Base-by-base conservation (phyloP, 2,329 filamentous ascomycete species). In the Fonsecaea monophora region DNA sequence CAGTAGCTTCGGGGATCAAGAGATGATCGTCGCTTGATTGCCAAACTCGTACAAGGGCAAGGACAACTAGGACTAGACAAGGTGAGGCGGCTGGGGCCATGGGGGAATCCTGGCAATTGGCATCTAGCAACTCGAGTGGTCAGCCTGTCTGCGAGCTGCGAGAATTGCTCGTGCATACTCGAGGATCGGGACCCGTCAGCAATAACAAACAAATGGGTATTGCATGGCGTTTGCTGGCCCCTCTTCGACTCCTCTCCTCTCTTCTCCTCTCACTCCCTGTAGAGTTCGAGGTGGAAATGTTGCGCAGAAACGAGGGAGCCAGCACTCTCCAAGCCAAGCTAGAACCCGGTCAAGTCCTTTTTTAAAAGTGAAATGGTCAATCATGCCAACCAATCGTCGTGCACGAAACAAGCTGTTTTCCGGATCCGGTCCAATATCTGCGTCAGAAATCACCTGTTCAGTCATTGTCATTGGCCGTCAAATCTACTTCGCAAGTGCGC, bases 41-140 rank as follows among this genome's bases (percentile, higher is more conserved):
- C 56, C 15, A 37, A 10, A 25, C 25, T 40, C 18, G 32, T 59
- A 15, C 38, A 15, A 4, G 7, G 13, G 35, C 35, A 10, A 38
- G 34, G 25, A 50, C 18, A 1, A 8, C 21, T 50, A 3, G 45
- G 45, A 13, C 25, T 21, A 9, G 7, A 3, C 25, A 25, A 25
- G 45, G 45, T 50, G 57, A 60, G 38, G 40, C 32, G 40, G 57
- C 15, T 13, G 40, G 40, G 15, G 34, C 15, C 15, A 8, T 42
- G 57, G 57, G 37, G 25, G 25, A 25, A 25, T 25, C 25, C 25
- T 25, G 25, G 25, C 25, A 25, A 25, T 25, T 2, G 25, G 25
- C 25, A 60, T n/a, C 57, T 35, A 15, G 40, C 40, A 30, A 60
- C 30, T 60, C 15, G 57, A 60, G 25, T 60, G 57, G 40, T 42